Evolutionary conservation across 192 early-diverging fungal species (phyloP).

Genomic region (Allomyces arbusculus): DNA sequence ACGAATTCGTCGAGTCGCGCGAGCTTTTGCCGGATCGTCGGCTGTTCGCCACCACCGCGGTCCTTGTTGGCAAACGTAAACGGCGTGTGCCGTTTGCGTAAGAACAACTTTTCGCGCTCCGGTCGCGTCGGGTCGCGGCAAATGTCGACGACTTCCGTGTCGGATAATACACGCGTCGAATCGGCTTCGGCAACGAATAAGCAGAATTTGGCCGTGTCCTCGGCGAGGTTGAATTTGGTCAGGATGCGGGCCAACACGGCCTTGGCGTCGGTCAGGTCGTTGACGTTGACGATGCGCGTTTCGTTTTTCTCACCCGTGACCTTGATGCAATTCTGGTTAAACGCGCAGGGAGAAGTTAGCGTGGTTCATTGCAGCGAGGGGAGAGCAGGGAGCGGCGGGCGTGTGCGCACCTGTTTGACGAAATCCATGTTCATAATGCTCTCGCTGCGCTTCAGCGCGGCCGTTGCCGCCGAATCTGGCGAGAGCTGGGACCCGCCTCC

Average conservation of each 20-base stretch:
- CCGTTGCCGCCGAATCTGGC: not conserved
- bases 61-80: constrained; percentile 21
- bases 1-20: not conserved
- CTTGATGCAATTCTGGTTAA: constrained; percentile 32
- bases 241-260: constrained; percentile 50
- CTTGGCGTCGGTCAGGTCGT: constrained; percentile 40
- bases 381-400: too few species aligned
- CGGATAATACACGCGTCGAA: constrained; percentile 36
- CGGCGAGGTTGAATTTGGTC: constrained; percentile 60
- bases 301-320: constrained; percentile 64
- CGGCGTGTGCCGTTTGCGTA: constrained; percentile 46
- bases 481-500: too few species aligned
- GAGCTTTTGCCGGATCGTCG: constrained; percentile 13
- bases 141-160: constrained; percentile 58
- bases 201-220: constrained; percentile 46
- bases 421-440: not conserved
- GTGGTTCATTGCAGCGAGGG: too few species aligned
- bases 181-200: constrained; percentile 39
- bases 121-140: constrained; percentile 43
- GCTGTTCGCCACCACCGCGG: not conserved
- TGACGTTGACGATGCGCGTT: constrained; percentile 56
- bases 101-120: constrained; percentile 46
- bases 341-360: not conserved
- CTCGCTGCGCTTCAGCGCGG: not conserved
- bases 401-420: not conserved